These are phyloP conservation scores for Solanum rostratum DNA, from an alignment of 257 asterid species.

Conservation along the genomic window DNA sequence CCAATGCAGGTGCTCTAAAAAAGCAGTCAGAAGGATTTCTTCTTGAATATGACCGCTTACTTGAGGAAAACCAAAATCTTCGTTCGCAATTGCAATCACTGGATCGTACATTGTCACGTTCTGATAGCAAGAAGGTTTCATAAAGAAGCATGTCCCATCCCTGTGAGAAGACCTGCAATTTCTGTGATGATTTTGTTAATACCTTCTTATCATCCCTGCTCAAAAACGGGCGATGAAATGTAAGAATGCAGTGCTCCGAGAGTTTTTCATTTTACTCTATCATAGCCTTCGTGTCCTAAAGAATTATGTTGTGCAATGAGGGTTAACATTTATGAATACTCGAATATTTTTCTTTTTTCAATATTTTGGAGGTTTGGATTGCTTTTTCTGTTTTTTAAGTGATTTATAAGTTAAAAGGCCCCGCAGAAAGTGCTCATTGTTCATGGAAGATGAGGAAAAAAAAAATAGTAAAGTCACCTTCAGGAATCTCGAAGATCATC, in stretches of 20 bases:
- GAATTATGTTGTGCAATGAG: neutral
- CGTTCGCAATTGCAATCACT: slow-evolving; percentile 62
- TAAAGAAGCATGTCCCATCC: slow-evolving; percentile 13
- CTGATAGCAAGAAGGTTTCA: slow-evolving; percentile 61
- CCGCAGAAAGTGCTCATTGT: too few relatives aligned
- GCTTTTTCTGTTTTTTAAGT: too few relatives aligned
- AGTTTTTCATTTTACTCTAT: neutral
- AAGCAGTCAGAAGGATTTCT: slow-evolving; percentile 91
- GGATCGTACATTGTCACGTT: slow-evolving; percentile 51
- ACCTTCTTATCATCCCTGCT: neutral
- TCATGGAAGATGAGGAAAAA: too few relatives aligned
- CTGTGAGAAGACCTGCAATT: neutral
- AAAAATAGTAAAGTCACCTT: too few relatives aligned
- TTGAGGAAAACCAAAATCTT: slow-evolving; percentile 74
- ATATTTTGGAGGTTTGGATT: too few relatives aligned
- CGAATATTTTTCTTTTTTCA: neutral
- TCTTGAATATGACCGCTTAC: slow-evolving; percentile 76
- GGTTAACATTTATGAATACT: neutral
- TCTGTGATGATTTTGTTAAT: neutral
- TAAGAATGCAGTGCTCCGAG: neutral
- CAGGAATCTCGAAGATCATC: too few relatives aligned
- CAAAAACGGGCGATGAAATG: neutral
- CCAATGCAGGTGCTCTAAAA: slow-evolving; percentile 55
- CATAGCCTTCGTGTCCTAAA: neutral
- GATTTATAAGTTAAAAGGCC: too few relatives aligned